Evolutionary conservation across 306 rosid genomes (phyloP), one percentile per base, ranked within the genome.

Genomic region (Psophocarpus tetragonolobus): DNA sequence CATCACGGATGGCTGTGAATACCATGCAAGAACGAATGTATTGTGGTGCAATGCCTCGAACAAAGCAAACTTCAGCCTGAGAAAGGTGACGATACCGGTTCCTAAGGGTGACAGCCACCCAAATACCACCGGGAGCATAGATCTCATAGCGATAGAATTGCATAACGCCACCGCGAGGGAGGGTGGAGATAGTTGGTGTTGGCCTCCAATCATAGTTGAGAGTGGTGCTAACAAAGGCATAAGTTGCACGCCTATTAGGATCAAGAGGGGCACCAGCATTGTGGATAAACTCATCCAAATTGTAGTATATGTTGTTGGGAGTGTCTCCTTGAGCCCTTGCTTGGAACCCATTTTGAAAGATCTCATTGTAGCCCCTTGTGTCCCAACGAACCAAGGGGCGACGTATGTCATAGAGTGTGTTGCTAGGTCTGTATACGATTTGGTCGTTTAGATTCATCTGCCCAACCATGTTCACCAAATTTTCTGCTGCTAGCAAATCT

Each of bases 91-190:
- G 12, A 3, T 56, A 41, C 1, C 1, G 44, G 8, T 14, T 0
- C 2, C 14, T 1, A 6, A 78, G 76, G 3, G 70, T 56, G 5
- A 4, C 3, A 57, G 39, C 6, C 8, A 78, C 50, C 82, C 76
- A 78, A 44, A 78, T 58, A 1, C 76, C 82, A 13, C 82, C 71
- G 1, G 76, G 82, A 5, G 82, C 76, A 57, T 29, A 17, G 20
- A 78, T 10, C 70, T 68, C 82, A 8, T 78, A 69, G 6, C 54
- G 71, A 23, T 42, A 78, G 4, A 32, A 8, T 21, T 5, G 38
- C 11, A 42, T 20, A 1, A 4, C 1, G 0, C 2, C 4, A 3
- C 71, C 41, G 0, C 1, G 3, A 18, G 33, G 69, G 18, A 56
- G 82, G 18, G 4, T 24, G 1, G 1, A 1, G 1, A 0, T 1